Evolutionary conservation across 2,329 filamentous ascomycete genomes (phyloP).

Genomic region (Clarireedia sp.): DNA sequence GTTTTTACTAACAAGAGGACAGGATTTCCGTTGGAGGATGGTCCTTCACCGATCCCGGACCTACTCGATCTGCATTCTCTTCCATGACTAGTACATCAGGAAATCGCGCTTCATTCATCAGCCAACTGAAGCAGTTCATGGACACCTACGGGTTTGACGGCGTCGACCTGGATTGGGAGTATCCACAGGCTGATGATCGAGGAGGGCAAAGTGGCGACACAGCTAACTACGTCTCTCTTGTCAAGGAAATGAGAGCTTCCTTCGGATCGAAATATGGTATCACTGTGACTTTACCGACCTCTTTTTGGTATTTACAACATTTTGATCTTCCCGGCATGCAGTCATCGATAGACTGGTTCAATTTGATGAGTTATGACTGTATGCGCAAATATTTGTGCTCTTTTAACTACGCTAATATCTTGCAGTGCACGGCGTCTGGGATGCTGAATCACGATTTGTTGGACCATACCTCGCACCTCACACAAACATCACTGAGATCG

Average conservation of each 20-base stretch:
- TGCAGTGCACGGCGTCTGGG: no score
- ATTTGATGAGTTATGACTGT: constrained; percentile 30
- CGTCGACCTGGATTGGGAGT: constrained; percentile 4
- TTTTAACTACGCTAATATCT: background rate
- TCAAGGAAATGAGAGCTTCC: constrained; percentile 10
- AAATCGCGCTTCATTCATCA: constrained; percentile 20
- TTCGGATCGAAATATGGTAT: background rate
- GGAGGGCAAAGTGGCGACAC: constrained; percentile 32
- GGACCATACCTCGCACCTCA: background rate
- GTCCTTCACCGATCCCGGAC: background rate
- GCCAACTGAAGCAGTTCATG: background rate
- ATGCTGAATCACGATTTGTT: no score
- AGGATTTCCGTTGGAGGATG: background rate
- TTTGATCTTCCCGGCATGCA: constrained; percentile 10
- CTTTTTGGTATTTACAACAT: background rate
- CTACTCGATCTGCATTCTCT: background rate
- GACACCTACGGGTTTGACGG: background rate
- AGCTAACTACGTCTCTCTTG: constrained; percentile 26
- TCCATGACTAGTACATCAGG: constrained; percentile 19
- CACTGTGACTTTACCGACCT: background rate
- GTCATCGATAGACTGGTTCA: constrained; percentile 27
- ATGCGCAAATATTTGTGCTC: constrained; percentile 16
- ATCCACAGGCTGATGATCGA: constrained; percentile 29
- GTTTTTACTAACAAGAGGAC: no score
- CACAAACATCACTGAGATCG: background rate